Percentiles rank a stretch among this genome's conserved stretches.
Evolutionary conservation across 1,139 yeast species (phyloP).

Genomic region (Protomyces pachydermus): DNA sequence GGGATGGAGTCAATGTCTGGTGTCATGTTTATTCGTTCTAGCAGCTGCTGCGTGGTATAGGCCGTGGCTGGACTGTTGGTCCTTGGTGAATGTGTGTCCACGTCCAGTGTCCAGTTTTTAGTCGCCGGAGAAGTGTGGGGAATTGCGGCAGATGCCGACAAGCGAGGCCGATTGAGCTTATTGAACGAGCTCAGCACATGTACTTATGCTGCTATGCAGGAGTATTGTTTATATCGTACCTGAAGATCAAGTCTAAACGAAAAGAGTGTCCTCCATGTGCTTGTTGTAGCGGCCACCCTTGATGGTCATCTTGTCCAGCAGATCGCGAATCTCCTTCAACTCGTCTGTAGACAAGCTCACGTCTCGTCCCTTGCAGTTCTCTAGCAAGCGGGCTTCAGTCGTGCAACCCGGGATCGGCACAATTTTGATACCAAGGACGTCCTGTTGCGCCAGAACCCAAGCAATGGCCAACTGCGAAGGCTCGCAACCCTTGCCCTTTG

Average conservation of each 20-base stretch:
- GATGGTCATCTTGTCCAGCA: not conserved
- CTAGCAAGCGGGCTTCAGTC: constrained; percentile 50
- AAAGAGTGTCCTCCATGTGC: not conserved
- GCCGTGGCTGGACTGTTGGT: not conserved
- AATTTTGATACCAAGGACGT: constrained; percentile 38
- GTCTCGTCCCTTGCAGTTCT: constrained; percentile 49
- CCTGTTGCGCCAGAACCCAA: constrained; percentile 58
- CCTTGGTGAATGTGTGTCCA: not conserved
- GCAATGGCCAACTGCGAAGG: constrained; percentile 67
- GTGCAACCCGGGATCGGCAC: constrained; percentile 73
- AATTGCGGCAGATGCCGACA: no score
- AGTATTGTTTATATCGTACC: no score
- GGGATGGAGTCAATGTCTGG: not conserved
- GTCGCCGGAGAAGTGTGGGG: no score
- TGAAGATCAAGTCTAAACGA: not conserved
- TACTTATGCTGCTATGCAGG: no score
- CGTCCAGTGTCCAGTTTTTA: not conserved
- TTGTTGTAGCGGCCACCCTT: not conserved
- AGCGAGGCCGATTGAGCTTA: no score
- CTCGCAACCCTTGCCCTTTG: constrained; percentile 46
- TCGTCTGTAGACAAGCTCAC: constrained; percentile 51
- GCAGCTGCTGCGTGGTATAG: not conserved
- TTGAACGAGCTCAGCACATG: no score
- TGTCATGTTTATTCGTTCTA: not conserved
- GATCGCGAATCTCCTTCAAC: constrained; percentile 41